Base-by-base conservation (phyloP, 495 filamentous ascomycete species). In the Penicillium chermesinum region DNA sequence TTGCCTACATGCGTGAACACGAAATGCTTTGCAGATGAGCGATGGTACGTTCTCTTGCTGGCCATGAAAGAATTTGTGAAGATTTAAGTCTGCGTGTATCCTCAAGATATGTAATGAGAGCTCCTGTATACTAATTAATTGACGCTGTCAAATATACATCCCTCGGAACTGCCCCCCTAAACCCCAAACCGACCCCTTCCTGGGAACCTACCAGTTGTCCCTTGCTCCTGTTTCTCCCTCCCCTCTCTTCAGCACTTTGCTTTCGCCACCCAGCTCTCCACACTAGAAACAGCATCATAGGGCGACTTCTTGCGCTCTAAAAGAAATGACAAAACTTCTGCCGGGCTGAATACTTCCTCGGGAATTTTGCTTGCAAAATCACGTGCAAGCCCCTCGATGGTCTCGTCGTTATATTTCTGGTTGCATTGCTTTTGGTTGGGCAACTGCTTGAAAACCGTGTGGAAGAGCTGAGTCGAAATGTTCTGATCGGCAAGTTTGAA, bases 261-360 rank as follows among this genome's bases (percentile, higher is more conserved):
- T 34, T 48, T 53, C 34, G 41, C 35, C 6, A 49, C 45, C 50
- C n/a, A 53, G 50, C 39, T 49, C 34, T 49, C 35, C 13, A 50
- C 38, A 39, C 33, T 6, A 51, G 41, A 46, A 39, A 58, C 21
- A 54, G 50, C 22, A 48, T 53, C 16, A 38, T 20, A 46, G 50
- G 47, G 47, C 13, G 16, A 55, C 12, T 38, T 46, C 41, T 50
- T 55, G 10, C 38, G 37, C 33, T 55, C 48, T 15, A 54, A 52
- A 51, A 54, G 41, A 39, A 54, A 55, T 33, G 27, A 54, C 19
- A 54, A 27, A 30, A 58, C 44, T 54, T 58, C 27, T 34, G 44
- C 55, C 32, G 9, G 51, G 38, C 55, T 58, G 10, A 58, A 58
- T 33, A 48, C 48, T 52, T 54, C 12, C 43, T 54, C 44, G 21